A percentile compares a stretch with the other conserved stretches of the same genome.
These are phyloP conservation scores for Spergularia azorica DNA, from an alignment of 179 eudicot genomes.

Conservation along the genomic window DNA sequence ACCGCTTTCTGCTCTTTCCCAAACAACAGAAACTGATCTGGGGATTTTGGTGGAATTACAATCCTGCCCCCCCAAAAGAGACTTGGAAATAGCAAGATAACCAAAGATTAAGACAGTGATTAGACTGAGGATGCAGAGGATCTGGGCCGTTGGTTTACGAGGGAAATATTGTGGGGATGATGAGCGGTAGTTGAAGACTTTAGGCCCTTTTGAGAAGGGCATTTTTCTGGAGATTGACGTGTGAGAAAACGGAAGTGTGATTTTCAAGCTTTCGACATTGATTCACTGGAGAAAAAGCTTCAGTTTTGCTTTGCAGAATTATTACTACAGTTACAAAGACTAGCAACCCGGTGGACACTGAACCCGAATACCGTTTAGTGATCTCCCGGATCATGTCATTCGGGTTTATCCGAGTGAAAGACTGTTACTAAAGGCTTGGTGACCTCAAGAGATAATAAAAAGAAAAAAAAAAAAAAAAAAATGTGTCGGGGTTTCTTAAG, in stretches of 20 bases:
- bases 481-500: too few relatives aligned
- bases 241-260: background rate
- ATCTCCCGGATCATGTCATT: too few relatives aligned
- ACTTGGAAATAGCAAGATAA: conserved; percentile 37
- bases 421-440: too few relatives aligned
- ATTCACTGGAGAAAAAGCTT: too few relatives aligned
- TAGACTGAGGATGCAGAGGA: conserved; percentile 45
- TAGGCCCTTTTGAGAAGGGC: conserved; percentile 50
- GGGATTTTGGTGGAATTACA: conserved; percentile 41
- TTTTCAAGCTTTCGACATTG: too few relatives aligned
- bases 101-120: conserved; percentile 48
- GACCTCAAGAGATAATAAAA: too few relatives aligned
- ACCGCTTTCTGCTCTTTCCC: conserved; percentile 46
- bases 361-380: too few relatives aligned
- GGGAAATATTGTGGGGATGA: conserved; percentile 28
- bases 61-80: conserved; percentile 20
- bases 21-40: conserved; percentile 70
- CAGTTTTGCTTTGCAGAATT: too few relatives aligned
- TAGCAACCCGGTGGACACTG: too few relatives aligned
- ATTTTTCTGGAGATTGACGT: conserved; percentile 25
- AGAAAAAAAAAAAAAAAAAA: too few relatives aligned
- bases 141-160: conserved; percentile 41
- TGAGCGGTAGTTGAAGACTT: conserved; percentile 52
- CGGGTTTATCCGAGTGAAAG: too few relatives aligned
- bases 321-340: too few relatives aligned